phyloP scores from a whole-genome alignment of 345 rosid species.

The Syzygium aqueum region DNA sequence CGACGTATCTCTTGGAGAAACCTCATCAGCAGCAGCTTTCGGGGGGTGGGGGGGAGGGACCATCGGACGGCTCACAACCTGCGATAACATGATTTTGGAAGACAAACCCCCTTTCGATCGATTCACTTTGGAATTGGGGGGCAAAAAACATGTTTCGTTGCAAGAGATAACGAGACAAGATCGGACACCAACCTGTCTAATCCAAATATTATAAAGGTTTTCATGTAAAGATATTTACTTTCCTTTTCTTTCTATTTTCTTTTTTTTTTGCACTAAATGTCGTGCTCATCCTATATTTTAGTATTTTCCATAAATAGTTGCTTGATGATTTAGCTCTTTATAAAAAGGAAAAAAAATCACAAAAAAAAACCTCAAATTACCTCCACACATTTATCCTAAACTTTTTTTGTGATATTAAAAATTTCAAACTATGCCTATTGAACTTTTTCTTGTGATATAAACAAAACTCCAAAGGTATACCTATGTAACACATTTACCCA shows the following conservation, averaged over 20 bases:
- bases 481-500: too few species aligned
- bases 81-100: not conserved
- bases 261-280: not conserved
- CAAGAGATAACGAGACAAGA: not conserved
- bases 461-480: too few species aligned
- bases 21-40: not conserved
- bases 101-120: not conserved
- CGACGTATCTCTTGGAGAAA: not conserved
- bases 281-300: not conserved
- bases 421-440: too few species aligned
- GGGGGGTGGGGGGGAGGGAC: not conserved
- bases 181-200: not conserved
- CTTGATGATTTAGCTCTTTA: not conserved
- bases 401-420: too few species aligned
- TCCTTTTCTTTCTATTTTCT: too few species aligned
- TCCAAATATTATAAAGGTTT: not conserved
- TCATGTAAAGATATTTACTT: too few species aligned
- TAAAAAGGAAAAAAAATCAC: not conserved
- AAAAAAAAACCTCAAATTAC: too few species aligned
- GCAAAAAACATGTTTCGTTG: not conserved
- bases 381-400: too few species aligned
- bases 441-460: too few species aligned
- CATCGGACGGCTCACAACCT: constrained; percentile 5
- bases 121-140: not conserved
- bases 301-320: not conserved